Evolutionary conservation across 129 eudicot genomes (phyloP).

Genomic region (Arctium lappa): DNA sequence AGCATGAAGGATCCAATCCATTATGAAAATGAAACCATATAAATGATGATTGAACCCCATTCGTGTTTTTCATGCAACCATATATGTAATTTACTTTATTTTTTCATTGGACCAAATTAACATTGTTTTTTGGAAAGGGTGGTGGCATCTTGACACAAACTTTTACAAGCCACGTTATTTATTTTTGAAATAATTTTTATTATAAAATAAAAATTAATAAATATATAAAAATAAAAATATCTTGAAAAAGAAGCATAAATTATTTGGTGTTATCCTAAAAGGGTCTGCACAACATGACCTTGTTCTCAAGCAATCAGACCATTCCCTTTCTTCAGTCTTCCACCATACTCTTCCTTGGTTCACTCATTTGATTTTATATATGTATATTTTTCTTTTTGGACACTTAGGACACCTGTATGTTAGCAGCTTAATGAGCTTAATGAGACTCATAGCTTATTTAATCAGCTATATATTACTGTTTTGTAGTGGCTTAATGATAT

Average conservation of each 20-base stretch:
- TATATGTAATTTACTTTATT: too few relatives aligned
- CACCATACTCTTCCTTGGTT: background rate
- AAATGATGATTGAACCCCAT: background rate
- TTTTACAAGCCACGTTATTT: background rate
- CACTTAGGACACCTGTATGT: too few relatives aligned
- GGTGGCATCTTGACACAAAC: background rate
- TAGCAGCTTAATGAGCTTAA: too few relatives aligned
- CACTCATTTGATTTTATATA: too few relatives aligned
- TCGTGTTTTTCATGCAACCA: background rate
- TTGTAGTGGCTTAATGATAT: too few relatives aligned
- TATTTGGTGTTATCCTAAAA: slow-evolving; percentile 1
- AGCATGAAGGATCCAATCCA: background rate
- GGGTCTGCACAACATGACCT: slow-evolving; percentile 12
- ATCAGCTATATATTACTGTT: too few relatives aligned
- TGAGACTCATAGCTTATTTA: too few relatives aligned
- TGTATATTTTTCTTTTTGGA: too few relatives aligned
- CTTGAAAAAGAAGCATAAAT: background rate
- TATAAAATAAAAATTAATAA: too few relatives aligned
- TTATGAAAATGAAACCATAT: too few relatives aligned
- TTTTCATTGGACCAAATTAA: background rate
- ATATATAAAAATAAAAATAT: background rate
- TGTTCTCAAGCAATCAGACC: slow-evolving; percentile 3
- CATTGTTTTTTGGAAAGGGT: background rate
- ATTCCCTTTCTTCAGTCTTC: background rate
- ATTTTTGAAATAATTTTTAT: background rate